Evolutionary conservation across 2,329 filamentous ascomycete species (phyloP).

Genomic region (Colletotrichum zoysiae): DNA sequence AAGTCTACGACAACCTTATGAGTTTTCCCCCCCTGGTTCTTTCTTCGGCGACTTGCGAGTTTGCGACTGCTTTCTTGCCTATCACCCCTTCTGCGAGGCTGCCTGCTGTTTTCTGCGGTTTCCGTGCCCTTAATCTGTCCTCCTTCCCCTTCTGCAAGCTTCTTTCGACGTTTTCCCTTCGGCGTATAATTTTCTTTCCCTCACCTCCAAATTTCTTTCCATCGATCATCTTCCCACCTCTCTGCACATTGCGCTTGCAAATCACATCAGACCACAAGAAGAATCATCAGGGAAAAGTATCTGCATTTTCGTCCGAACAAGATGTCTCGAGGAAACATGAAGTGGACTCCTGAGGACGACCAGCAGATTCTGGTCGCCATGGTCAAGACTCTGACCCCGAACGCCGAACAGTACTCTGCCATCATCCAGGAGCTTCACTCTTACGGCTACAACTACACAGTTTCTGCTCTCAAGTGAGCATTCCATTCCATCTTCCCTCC

Average conservation of each 20-base stretch:
- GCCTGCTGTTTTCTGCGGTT: conserved; percentile 1
- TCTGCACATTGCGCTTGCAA: background rate
- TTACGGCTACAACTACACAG: conserved; percentile 56
- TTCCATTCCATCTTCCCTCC: conserved; percentile 18
- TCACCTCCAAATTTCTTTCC: conserved; percentile 8
- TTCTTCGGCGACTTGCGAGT: background rate
- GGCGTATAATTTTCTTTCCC: background rate
- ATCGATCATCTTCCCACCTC: background rate
- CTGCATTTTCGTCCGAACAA: no score
- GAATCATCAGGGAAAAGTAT: no score
- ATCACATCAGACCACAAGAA: background rate
- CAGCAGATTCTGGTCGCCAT: conserved; percentile 59
- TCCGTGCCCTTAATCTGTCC: background rate
- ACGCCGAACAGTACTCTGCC: conserved; percentile 50
- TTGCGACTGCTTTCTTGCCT: background rate
- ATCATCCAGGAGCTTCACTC: conserved; percentile 49
- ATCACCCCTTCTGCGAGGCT: conserved; percentile 2
- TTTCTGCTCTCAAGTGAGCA: conserved; percentile 56
- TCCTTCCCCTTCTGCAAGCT: background rate
- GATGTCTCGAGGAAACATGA: conserved; percentile 48
- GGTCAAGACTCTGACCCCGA: conserved; percentile 53
- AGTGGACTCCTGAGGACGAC: conserved; percentile 58
- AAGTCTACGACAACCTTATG: conserved; percentile 44
- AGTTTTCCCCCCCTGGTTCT: background rate
- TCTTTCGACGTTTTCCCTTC: background rate